Conservation (phyloP, 208 protist species). For the Tritrichomonas musculus region DNA sequence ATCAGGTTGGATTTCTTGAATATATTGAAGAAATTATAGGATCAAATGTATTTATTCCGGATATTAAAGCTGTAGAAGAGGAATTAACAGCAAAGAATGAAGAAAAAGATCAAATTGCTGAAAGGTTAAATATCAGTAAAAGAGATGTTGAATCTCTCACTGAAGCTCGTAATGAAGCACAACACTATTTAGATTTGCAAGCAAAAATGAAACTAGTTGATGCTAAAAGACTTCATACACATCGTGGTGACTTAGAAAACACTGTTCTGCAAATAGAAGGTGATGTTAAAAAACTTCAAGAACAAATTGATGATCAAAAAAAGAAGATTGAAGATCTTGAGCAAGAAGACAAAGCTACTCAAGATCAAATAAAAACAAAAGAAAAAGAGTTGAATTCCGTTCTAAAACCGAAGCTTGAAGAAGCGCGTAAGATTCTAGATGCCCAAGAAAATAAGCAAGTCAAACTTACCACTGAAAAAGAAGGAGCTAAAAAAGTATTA, state of each 20-base stretch:
- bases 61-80: slow-evolving; percentile 70
- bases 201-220: neutral
- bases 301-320: neutral
- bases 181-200: neutral
- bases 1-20: slow-evolving; percentile 95
- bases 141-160: slow-evolving; percentile 73
- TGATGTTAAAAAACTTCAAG: neutral
- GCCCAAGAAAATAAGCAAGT: neutral
- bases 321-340: neutral
- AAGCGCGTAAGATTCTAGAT: neutral
- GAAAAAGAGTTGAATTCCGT: neutral
- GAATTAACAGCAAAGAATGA: slow-evolving; percentile 77
- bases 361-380: neutral
- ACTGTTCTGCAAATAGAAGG: neutral
- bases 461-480: neutral
- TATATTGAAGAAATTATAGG: slow-evolving; percentile 99
- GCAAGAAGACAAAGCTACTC: slow-evolving; percentile 11
- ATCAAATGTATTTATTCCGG: slow-evolving; percentile 68
- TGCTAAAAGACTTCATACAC: neutral
- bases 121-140: slow-evolving; percentile 75
- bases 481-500: neutral
- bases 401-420: neutral
- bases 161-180: slow-evolving; percentile 25
- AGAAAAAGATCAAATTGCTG: slow-evolving; percentile 72
- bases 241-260: neutral